Percentiles rank a stretch among this genome's conserved stretches.
These are phyloP conservation scores for Hanseniaspora guilliermondii DNA, from an alignment of 805 yeast genomes.

Conservation along the genomic window DNA sequence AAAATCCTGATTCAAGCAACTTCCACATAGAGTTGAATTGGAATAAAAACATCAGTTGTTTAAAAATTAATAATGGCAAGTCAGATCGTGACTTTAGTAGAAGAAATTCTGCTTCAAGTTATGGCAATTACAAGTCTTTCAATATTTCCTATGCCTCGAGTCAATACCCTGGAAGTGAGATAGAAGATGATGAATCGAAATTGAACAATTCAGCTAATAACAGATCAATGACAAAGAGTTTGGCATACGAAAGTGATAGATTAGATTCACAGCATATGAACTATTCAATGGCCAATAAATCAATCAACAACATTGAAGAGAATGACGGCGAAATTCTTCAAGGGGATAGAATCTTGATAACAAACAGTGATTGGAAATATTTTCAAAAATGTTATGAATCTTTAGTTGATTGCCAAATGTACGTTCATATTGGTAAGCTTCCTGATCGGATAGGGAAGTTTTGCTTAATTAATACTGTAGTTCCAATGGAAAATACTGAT, in stretches of 20 bases:
- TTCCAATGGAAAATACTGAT: not conserved
- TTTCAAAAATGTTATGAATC: constrained; percentile 12
- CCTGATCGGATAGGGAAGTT: constrained; percentile 6
- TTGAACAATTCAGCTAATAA: not conserved
- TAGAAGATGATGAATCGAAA: constrained; percentile 6
- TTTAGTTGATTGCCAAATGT: constrained; percentile 7
- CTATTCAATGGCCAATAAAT: not conserved
- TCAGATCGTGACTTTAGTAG: not conserved
- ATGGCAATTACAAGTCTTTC: not conserved
- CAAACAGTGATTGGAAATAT: constrained; percentile 10
- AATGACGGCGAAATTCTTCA: not conserved
- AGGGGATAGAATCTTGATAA: constrained; percentile 6
- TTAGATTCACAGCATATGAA: not conserved
- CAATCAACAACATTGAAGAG: not conserved
- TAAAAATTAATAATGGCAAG: not conserved
- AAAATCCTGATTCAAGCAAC: constrained; percentile 7
- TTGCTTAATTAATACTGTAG: constrained; percentile 8
- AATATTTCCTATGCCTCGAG: not conserved
- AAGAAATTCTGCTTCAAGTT: not conserved
- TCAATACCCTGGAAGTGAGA: constrained; percentile 4
- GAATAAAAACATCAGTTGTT: constrained; percentile 1
- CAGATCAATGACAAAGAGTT: not conserved
- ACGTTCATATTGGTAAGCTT: constrained; percentile 1
- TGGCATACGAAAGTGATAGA: not conserved
- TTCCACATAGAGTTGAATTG: constrained; percentile 10